A percentile compares a stretch with the other conserved stretches of the same genome.
Evolutionary conservation across 768 basidiomycete species (phyloP).

Genomic region (Mycena haematopus): DNA sequence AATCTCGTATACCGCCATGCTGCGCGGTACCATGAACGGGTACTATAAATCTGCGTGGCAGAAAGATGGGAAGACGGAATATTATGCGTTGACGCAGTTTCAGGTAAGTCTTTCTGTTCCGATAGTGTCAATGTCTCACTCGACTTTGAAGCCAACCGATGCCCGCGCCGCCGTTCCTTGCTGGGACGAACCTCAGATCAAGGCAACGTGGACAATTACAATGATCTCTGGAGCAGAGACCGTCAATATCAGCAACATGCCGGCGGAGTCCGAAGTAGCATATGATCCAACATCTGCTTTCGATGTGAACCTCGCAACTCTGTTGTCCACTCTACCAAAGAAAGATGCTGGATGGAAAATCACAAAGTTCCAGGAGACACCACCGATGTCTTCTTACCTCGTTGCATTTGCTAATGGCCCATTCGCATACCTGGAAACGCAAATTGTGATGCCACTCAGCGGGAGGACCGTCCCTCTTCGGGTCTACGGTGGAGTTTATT

Average conservation of each 20-base stretch:
- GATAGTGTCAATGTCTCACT: neutral
- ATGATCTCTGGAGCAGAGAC: slow-evolving; percentile 79
- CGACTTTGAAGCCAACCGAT: slow-evolving; percentile 72
- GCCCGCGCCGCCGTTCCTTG: slow-evolving; percentile 86
- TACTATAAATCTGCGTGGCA: slow-evolving; percentile 80
- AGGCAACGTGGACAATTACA: slow-evolving; percentile 79
- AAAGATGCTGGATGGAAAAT: slow-evolving; percentile 71
- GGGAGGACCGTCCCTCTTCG: slow-evolving; percentile 83
- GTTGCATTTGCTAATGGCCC: slow-evolving; percentile 87
- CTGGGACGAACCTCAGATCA: slow-evolving; percentile 48
- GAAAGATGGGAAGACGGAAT: slow-evolving; percentile 65
- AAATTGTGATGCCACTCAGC: slow-evolving; percentile 79
- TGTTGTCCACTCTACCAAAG: slow-evolving; percentile 25
- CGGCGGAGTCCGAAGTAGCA: slow-evolving; percentile 62
- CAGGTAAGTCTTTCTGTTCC: slow-evolving; percentile 51
- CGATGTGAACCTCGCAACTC: slow-evolving; percentile 20
- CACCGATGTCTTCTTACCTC: slow-evolving; percentile 89
- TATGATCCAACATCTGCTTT: slow-evolving; percentile 41
- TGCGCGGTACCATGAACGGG: slow-evolving; percentile 79
- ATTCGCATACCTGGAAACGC: slow-evolving; percentile 75
- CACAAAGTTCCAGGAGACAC: slow-evolving; percentile 81
- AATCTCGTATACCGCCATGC: slow-evolving; percentile 67
- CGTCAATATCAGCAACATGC: slow-evolving; percentile 89
- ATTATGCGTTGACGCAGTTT: slow-evolving; percentile 89
- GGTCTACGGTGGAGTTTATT: slow-evolving; percentile 56